phyloP scores from a whole-genome alignment of 108 stramenopile genomes.

The Fragilaria radians region DNA sequence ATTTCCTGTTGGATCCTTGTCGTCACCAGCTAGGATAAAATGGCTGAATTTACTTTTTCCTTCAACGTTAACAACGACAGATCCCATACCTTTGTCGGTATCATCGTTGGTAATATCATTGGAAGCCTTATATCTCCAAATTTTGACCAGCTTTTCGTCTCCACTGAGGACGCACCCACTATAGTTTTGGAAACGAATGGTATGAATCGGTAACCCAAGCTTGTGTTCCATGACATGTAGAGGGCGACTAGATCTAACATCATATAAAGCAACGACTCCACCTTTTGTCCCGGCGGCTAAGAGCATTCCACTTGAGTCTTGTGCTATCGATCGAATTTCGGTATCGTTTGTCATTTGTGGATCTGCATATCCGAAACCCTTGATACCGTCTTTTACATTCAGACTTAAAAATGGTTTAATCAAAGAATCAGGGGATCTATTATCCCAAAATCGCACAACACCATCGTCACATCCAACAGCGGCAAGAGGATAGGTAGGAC shows the following conservation, averaged over 20 bases:
- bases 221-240: slow-evolving; percentile 92
- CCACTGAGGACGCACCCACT: slow-evolving; percentile 73
- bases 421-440: slow-evolving; percentile 59
- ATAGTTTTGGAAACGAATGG: slow-evolving; percentile 78
- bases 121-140: slow-evolving; percentile 84
- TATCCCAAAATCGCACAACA: slow-evolving; percentile 87
- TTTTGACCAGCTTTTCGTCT: slow-evolving; percentile 91
- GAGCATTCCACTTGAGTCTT: slow-evolving; percentile 80
- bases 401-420: slow-evolving; percentile 71
- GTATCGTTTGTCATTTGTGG: slow-evolving; percentile 27
- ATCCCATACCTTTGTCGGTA: slow-evolving; percentile 46
- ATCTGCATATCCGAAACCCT: slow-evolving; percentile 67
- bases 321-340: slow-evolving; percentile 82
- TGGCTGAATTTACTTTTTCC: slow-evolving; percentile 84
- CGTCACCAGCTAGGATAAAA: slow-evolving; percentile 85
- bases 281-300: slow-evolving; percentile 90
- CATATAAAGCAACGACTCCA: slow-evolving; percentile 90
- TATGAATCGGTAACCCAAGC: slow-evolving; percentile 92
- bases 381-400: slow-evolving; percentile 68
- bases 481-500: slow-evolving; percentile 64
- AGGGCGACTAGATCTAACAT: slow-evolving; percentile 89
- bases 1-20: slow-evolving; percentile 60
- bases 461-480: slow-evolving; percentile 88
- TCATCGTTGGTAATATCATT: slow-evolving; percentile 21
- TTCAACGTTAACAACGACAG: slow-evolving; percentile 91